Evolutionary conservation across 805 yeast genomes (phyloP), one percentile per base, ranked within the genome.

Genomic region (Metschnikowia matae): DNA sequence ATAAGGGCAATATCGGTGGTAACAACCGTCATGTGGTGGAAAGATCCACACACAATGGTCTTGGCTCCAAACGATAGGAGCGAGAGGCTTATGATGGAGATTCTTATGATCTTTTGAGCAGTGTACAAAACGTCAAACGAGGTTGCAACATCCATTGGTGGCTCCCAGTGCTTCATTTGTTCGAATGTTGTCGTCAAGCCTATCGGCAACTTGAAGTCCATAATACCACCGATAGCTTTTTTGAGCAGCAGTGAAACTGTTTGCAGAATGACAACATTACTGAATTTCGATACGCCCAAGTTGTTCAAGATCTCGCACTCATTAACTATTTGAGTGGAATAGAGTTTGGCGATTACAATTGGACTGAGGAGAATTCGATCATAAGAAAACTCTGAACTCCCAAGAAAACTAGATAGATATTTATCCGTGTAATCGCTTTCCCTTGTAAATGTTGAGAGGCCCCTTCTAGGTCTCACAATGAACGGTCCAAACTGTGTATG

Each of bases 1-100:
- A 21, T n/a, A n/a, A 42, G 38, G 17, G 45, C 38, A 42, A 21
- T 20, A 5, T 42, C 45, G n/a, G 33, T 42, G 20, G 45, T n/a
- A 32, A 42, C 31, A 18, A 21, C 38, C 18, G 34, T n/a, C 8
- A 32, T 42, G 38, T 42, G 36, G 31, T 33, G 37, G 10, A 42
- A n/a, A 10, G 43, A 20, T 4, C 34, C 34, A 29, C 29, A 15
- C 3, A 32, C 45, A 33, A 42, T n/a, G 18, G 32, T 42, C 10
- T 36, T 44, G 6, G 44, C 43, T 4, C 29, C 43, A 18, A 37
- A 17, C 14, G 44, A 26, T 4, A 36, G 26, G 17, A 37, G 11
- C 33, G 34, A 26, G 29, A 37, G 33, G 4, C 29, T 6, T 18
- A 36, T n/a, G 23, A 29, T 36, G 31, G 18, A 14, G 6, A 26